phyloP scores from a whole-genome alignment of 345 rosid genomes.

The Populus davidiana region DNA sequence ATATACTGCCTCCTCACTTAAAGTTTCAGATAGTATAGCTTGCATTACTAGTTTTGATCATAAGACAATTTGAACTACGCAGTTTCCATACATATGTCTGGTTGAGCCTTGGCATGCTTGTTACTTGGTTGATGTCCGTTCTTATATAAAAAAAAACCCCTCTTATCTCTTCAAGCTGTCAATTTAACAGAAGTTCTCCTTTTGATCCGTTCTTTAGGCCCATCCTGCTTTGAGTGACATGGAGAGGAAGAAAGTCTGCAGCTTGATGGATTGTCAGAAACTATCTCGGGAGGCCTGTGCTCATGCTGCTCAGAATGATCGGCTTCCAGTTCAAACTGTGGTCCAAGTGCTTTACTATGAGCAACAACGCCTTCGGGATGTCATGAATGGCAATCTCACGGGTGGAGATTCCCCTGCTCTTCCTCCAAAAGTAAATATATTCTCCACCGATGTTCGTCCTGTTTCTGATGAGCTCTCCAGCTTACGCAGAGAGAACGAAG shows the following conservation, averaged over 20 bases:
- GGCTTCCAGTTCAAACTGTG: slow-evolving; percentile 86
- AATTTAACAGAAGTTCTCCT: not conserved
- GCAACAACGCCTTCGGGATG: slow-evolving; percentile 80
- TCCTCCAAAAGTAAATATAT: slow-evolving; percentile 31
- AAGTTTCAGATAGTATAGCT: not conserved
- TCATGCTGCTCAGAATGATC: slow-evolving; percentile 86
- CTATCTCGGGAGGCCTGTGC: slow-evolving; percentile 92
- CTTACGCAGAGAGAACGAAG: slow-evolving; percentile 70
- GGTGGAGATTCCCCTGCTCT: slow-evolving; percentile 36
- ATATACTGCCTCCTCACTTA: not conserved
- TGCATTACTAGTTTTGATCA: not conserved
- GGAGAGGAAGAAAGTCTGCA: slow-evolving; percentile 93
- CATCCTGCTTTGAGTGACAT: slow-evolving; percentile 77
- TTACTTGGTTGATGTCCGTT: not conserved
- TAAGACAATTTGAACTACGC: not conserved
- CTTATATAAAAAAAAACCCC: not conserved
- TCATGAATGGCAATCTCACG: slow-evolving; percentile 39
- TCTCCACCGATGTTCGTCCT: slow-evolving; percentile 42
- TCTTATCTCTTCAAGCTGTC: not conserved
- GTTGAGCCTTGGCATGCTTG: not conserved
- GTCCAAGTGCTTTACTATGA: slow-evolving; percentile 93
- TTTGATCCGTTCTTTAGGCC: slow-evolving; percentile 44
- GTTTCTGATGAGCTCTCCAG: slow-evolving; percentile 58
- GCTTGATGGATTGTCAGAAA: slow-evolving; percentile 92
- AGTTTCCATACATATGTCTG: not conserved